Evolutionary conservation across 305 asterid genomes (phyloP), one percentile per base, ranked within the genome.

Genomic region (Solanum hybrid): DNA sequence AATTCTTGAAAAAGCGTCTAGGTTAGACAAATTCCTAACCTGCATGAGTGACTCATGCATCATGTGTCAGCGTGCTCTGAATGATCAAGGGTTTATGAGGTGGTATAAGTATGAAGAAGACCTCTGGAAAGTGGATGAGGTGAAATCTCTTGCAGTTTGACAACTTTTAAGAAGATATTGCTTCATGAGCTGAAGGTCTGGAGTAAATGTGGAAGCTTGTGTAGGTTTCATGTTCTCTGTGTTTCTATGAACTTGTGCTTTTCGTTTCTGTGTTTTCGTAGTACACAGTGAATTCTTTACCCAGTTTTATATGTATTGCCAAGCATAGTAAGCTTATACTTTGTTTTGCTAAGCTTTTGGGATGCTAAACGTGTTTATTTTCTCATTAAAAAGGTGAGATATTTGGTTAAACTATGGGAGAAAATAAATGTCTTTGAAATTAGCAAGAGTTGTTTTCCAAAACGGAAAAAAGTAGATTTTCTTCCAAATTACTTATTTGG

Each of bases 21-120:
- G 94, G 93, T 87, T 96, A 89, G 92, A 90, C 87, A 89, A 84
- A 70, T 94, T 96, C 33, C 1, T 93, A 8, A 95, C 95, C 1
- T 95, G 98, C 91, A 94, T 92, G 95, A 88, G 88, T 4, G 92
- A 91, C 32, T 84, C 94, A 3, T 96, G 98, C 92, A 88, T 90
- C 34, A 94, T 92, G 95, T 95, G 98, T 87, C 93, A 95, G 39
- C 92, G 96, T 9, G 91, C 96, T 0, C 94, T 92, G 91, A 78
- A 77, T 10, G 99, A 96, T 22, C 95, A 94, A 83, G 98, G 99
- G 89, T 88, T 95, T 85, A 88, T 96, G 36, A 93, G 98, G 95
- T 96, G 99, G 98, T 93, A 96, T 92, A 94, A 89, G 93, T 95
- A 95, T 68, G 98, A 95, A 89, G 95, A 95, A 89, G 95, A 95